Evolutionary conservation across 78 protist genomes (phyloP).

Genomic region (Dictyostelium citrinum): DNA sequence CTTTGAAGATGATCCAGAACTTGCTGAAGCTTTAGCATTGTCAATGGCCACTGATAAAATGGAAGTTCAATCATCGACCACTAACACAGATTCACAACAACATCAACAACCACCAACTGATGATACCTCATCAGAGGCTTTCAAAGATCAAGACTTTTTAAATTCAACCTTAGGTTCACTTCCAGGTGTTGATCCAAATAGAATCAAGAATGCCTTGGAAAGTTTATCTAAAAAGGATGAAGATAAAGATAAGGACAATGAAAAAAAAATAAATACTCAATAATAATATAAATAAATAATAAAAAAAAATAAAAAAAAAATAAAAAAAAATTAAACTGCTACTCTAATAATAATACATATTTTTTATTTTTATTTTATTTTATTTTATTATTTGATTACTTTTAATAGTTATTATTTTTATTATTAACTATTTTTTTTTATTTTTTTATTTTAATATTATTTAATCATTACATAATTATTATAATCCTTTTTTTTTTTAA

Average conservation of each 20-base stretch:
- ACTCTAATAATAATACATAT: too few relatives aligned
- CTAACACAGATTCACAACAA: neutral
- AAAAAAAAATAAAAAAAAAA: neutral
- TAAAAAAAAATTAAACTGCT: neutral
- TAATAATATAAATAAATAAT: neutral
- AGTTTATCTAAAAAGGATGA: slow-evolving; percentile 48
- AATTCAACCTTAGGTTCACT: slow-evolving; percentile 51
- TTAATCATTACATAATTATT: neutral
- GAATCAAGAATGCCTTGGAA: slow-evolving; percentile 68
- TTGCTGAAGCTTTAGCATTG: slow-evolving; percentile 81
- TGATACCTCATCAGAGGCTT: neutral
- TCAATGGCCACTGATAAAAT: slow-evolving; percentile 64
- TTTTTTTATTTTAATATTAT: neutral
- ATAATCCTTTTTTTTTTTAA: neutral
- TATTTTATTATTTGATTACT: too few relatives aligned
- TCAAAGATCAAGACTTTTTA: slow-evolving; percentile 68
- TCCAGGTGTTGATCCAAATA: slow-evolving; percentile 85
- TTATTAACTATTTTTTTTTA: neutral
- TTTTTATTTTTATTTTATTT: neutral
- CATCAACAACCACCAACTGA: neutral
- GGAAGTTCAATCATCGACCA: slow-evolving; percentile 1
- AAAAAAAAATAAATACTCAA: slow-evolving; percentile 2
- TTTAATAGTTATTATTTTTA: neutral
- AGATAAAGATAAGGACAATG: slow-evolving; percentile 57
- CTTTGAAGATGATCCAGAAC: slow-evolving; percentile 80